Evolutionary conservation across 2,329 filamentous ascomycete species (phyloP).

Genomic region (Lojkania enalia): DNA sequence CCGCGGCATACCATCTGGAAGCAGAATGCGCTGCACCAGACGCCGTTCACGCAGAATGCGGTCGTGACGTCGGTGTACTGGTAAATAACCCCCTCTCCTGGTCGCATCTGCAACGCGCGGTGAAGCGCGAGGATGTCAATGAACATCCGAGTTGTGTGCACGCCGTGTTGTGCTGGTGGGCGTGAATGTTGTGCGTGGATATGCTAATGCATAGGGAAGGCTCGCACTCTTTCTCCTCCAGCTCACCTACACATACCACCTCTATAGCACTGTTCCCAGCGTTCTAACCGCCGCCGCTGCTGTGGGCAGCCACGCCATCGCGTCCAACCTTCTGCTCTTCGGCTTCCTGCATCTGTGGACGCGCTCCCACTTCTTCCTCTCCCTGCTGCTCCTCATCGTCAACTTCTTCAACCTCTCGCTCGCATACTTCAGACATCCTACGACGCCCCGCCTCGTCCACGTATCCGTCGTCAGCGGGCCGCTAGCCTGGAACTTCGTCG

Average conservation of each 20-base stretch:
- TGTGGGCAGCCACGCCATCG: conserved; percentile 81
- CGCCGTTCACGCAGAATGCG: conserved; percentile 75
- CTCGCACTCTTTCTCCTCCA: conserved; percentile 75
- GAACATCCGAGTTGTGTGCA: background rate
- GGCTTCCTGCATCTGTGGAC: conserved; percentile 84
- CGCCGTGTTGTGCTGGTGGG: too few relatives aligned
- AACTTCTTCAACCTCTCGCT: conserved; percentile 81
- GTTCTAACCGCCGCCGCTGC: conserved; percentile 71
- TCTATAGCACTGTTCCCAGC: conserved; percentile 69
- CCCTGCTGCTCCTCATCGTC: conserved; percentile 73
- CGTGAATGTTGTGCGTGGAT: too few relatives aligned
- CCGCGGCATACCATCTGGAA: conserved; percentile 69
- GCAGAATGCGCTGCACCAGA: conserved; percentile 66
- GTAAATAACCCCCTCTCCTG: conserved; percentile 49
- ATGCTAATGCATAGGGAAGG: conserved; percentile 50
- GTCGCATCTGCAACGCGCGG: background rate
- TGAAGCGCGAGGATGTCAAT: background rate
- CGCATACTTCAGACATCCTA: conserved; percentile 79
- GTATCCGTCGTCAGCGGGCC: conserved; percentile 74
- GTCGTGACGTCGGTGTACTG: conserved; percentile 72
- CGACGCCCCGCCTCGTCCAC: conserved; percentile 75
- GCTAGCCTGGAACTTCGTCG: conserved; percentile 82
- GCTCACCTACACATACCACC: conserved; percentile 71
- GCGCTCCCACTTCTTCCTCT: conserved; percentile 71
- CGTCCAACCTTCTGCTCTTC: conserved; percentile 82